Base-by-base conservation (phyloP, 345 rosid species). In the Populus deltoides region DNA sequence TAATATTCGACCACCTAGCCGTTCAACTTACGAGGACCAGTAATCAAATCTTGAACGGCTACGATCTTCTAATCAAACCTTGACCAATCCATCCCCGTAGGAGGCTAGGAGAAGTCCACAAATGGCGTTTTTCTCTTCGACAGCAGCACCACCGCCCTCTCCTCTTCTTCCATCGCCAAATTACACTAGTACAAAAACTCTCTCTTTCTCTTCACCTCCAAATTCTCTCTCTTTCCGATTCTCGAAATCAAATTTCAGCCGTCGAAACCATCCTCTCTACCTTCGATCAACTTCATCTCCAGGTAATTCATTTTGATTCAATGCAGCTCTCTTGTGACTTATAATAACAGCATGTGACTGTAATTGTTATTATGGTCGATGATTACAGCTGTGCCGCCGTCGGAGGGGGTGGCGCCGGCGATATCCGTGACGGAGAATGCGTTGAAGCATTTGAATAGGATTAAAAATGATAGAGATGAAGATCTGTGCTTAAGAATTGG, bases 401-500 rank as follows among this genome's bases (percentile, higher is more conserved):
- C 85, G 49, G 97, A 89, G 80, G 93, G 88, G 49, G 33, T 91
- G 43, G 87, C 86, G 73, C 94, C 97, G n/a, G 94, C 98, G 29
- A 88, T 95, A 55, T 84, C 88, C 27, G 45, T 95, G 79, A 89
- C 97, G 17, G 99, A 93, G 25, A 68, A 51, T 31, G 99, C 98
- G 22, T 87, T 93, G 86, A 91, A 86, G 83, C 98, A 95, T 80
- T 77, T 93, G 88, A 90, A 83, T 75, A 92, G 75, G 89, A 95
- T 95, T 94, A 92, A 92, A 81, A 79, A 84, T 24, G 96, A 92
- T 27, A 88, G 91, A 10, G 80, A 78, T 4, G 93, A 89, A 41
- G 97, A 95, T 85, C 75, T 92, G 86, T 95, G 94, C 82, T 88
- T 95, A 79, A 91, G 99, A 79, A 95, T 95, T 49, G 97, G 97